Base-by-base conservation (phyloP, 148 eudicot genomes). In the Chenopodium berlandieri region DNA sequence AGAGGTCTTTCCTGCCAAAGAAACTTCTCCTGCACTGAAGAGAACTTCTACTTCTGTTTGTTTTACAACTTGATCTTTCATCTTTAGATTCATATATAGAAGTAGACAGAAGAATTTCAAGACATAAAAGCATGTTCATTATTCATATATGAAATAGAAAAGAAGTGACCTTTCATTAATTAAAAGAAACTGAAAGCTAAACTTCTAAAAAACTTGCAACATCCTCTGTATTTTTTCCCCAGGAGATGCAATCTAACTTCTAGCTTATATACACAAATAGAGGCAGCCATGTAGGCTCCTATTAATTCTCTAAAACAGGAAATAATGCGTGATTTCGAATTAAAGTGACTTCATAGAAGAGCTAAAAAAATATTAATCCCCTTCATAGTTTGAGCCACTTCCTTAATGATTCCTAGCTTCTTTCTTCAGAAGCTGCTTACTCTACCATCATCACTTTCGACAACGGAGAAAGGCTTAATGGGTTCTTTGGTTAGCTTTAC, bases 361-460 rank as follows among this genome's bases (percentile, higher is more conserved):
- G 48, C 37, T 27, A 25, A 8, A 9, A 23, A 40, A 40, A 20
- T 11, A n/a, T 16, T n/a, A 2, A n/a, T 9, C 23, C 8, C 4
- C 22, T 11, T 27, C 34, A 19, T 48, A 9, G 4, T 47, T 2
- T 27, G 40, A 73, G 12, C 72, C 47, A 1, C 75, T 25, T 73
- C 56, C 54, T 63, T 27, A 64, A 80, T 27, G 48, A 80, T 25
- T 32, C 25, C 46, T 34, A 37, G 50, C 25, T 71, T 34, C 60
- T 47, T 50, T 71, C 58, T 48, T 78, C 71, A 89, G 83, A 82
- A 80, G 79, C 89, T 86, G 84, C 90, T 86, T 13, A 81, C 81
- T 75, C 69, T 81, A 69, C 82, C 83, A n/a, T 70, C 77, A 13
- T 75, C 78, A 32, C 40, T 82, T 48, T 78, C 83, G 19, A n/a